Evolutionary conservation across 31 red algal genomes (phyloP).

Genomic region (Asparagopsis taxiformis): DNA sequence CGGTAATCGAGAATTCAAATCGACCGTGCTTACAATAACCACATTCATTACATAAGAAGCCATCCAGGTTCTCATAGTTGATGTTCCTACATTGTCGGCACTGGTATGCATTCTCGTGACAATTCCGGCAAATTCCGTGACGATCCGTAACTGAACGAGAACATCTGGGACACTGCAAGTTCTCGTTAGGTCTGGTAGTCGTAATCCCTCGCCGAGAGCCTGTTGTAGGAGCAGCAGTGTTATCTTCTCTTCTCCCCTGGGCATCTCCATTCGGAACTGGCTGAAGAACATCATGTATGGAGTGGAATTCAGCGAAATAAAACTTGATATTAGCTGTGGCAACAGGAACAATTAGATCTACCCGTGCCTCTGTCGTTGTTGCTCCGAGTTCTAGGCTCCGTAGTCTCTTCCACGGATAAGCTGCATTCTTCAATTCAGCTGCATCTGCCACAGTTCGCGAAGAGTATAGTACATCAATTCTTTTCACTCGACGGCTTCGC

Average conservation of each 20-base stretch:
- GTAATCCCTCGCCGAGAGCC: background rate
- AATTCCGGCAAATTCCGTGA: conserved; percentile 88
- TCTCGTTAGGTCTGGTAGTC: conserved; percentile 30
- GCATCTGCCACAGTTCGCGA: conserved; percentile 54
- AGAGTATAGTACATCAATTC: conserved; percentile 66
- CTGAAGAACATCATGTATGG: background rate
- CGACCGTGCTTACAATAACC: conserved; percentile 84
- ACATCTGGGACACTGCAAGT: conserved; percentile 83
- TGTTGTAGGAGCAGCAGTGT: background rate
- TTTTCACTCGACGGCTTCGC: conserved; percentile 53
- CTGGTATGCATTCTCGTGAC: conserved; percentile 96
- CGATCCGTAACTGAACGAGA: conserved; percentile 83
- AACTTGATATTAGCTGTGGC: conserved; percentile 74
- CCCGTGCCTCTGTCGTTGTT: conserved; percentile 33
- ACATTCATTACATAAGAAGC: conserved; percentile 94
- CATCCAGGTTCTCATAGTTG: conserved; percentile 94
- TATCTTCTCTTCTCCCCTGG: background rate
- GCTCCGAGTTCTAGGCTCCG: conserved; percentile 34
- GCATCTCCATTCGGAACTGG: conserved; percentile 15
- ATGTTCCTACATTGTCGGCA: conserved; percentile 96
- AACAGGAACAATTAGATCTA: conserved; percentile 66
- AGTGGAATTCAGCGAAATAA: conserved; percentile 68
- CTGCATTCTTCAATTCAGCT: conserved; percentile 67
- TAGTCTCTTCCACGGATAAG: conserved; percentile 72
- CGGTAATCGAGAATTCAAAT: conserved; percentile 79